These are phyloP conservation scores for Mycena indigotica DNA, from an alignment of 768 basidiomycete genomes.

Conservation along the genomic window DNA sequence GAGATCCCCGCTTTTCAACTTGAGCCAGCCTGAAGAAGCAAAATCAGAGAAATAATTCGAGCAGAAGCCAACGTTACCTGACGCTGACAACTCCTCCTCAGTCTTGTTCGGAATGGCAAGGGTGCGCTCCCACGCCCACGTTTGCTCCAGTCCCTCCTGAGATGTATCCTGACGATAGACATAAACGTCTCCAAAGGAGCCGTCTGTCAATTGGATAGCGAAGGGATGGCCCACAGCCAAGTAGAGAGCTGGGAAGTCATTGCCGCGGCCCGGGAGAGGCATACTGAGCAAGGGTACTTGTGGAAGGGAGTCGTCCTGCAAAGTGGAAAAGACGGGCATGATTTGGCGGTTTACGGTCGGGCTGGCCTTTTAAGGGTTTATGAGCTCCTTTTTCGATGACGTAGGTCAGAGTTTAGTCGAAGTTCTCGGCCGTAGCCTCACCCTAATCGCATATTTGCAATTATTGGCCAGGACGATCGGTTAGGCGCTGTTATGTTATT, in stretches of 20 bases:
- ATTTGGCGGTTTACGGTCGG: no score
- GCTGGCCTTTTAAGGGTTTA: no score
- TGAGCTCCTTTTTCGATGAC: no score
- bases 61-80: not conserved
- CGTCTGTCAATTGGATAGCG: not conserved
- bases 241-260: not conserved
- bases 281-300: no score
- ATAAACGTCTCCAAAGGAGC: not conserved
- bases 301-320: no score
- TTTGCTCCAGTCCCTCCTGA: not conserved
- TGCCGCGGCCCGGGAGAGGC: no score
- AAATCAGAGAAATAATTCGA: not conserved
- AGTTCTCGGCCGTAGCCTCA: no score
- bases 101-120: not conserved
- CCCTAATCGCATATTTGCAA: no score
- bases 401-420: no score
- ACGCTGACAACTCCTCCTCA: not conserved
- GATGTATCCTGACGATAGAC: not conserved
- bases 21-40: not conserved
- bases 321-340: no score
- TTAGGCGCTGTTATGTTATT: no score
- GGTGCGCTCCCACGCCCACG: not conserved
- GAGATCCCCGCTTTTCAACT: not conserved
- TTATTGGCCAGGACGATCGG: no score
- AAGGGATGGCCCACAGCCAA: not conserved